Evolutionary conservation across 2,329 filamentous ascomycete genomes (phyloP).

Genomic region (Tolypocladium tropicale): DNA sequence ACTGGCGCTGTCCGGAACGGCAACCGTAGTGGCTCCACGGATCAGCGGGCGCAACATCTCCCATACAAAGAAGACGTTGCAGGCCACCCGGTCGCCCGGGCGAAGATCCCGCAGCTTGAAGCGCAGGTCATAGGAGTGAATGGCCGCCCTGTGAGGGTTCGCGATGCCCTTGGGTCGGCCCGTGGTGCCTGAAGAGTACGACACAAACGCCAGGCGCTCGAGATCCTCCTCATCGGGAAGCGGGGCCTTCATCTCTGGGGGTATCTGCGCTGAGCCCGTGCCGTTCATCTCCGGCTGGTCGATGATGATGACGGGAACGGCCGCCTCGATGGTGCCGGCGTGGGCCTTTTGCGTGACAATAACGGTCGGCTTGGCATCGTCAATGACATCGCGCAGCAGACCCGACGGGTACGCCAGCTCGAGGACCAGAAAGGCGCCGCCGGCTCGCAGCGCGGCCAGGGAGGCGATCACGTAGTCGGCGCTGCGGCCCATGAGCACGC

Average conservation of each 20-base stretch:
- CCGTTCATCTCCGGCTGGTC: conserved; percentile 33
- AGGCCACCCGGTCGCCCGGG: conserved; percentile 70
- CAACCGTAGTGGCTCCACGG: conserved; percentile 65
- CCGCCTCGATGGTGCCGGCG: conserved; percentile 52
- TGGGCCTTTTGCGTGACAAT: conserved; percentile 60
- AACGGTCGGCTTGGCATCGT: conserved; percentile 62
- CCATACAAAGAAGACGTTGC: conserved; percentile 83
- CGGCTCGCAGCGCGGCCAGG: conserved; percentile 66
- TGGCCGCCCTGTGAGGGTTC: conserved; percentile 64
- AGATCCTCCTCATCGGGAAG: conserved; percentile 56
- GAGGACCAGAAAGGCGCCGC: conserved; percentile 70
- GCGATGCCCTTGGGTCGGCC: conserved; percentile 75
- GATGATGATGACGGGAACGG: conserved; percentile 53
- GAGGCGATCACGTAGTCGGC: conserved; percentile 73
- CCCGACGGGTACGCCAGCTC: conserved; percentile 70
- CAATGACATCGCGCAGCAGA: conserved; percentile 64
- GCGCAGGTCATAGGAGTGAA: conserved; percentile 63
- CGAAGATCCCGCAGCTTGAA: conserved; percentile 60
- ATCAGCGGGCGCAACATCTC: conserved; percentile 70
- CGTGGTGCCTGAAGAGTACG: conserved; percentile 69
- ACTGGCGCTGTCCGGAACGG: conserved; percentile 65
- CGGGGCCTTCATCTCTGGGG: conserved; percentile 31
- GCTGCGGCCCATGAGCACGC: conserved; percentile 64
- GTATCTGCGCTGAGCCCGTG: conserved; percentile 11
- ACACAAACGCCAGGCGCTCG: conserved; percentile 68